A percentile compares a stretch with the other conserved stretches of the same genome.
Conservation (phyloP, 2,329 filamentous ascomycete species). For the Fusarium redolens region DNA sequence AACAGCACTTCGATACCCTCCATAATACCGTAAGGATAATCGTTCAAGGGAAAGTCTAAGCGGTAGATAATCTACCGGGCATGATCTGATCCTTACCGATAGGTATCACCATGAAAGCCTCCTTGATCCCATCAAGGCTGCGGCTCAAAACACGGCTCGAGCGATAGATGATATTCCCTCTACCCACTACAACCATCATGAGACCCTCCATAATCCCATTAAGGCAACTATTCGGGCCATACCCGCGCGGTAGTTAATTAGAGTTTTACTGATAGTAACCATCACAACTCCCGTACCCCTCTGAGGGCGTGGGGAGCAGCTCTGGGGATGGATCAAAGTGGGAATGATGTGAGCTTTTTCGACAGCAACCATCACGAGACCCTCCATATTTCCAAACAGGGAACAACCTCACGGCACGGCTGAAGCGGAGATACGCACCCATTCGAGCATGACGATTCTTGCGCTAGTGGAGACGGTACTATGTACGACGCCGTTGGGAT, state of each 20-base stretch:
- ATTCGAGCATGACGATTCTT: neutral
- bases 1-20: neutral
- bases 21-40: neutral
- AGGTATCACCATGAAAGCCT: accelerated
- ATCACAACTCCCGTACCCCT: too few species aligned
- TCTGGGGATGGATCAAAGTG: neutral
- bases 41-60: neutral
- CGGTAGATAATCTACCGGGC: neutral
- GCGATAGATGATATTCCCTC: neutral
- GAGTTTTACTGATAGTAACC: neutral
- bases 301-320: neutral
- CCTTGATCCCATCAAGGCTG: too few species aligned
- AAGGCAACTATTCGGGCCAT: neutral
- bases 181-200: neutral
- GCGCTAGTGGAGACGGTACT: too few species aligned
- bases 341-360: neutral
- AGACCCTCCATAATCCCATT: neutral
- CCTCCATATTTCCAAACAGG: neutral
- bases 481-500: neutral
- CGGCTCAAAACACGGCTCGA: neutral
- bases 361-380: too few species aligned
- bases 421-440: neutral
- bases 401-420: neutral
- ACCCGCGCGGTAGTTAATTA: neutral
- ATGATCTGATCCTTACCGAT: neutral